phyloP scores from a whole-genome alignment of 2,329 filamentous ascomycete genomes.

The Colletotrichum nymphaeae region DNA sequence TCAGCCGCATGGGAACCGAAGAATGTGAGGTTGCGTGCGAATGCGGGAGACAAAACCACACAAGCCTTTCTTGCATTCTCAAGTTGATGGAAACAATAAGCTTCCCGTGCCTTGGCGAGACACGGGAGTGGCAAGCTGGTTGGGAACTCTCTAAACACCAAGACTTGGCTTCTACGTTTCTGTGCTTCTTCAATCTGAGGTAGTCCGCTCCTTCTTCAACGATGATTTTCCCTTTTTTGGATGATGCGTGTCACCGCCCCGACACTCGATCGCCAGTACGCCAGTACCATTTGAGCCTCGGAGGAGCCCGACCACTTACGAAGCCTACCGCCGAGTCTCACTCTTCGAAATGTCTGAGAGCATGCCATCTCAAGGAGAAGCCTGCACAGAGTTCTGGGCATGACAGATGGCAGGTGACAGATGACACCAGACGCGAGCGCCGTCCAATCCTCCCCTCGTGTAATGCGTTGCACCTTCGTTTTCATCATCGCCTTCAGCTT shows the following conservation, averaged over 20 bases:
- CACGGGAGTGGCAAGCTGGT: neutral
- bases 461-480: slow-evolving; percentile 2
- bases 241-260: neutral
- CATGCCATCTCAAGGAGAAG: neutral
- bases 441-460: slow-evolving; percentile 14
- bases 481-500: slow-evolving; percentile 10
- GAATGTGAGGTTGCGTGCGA: neutral
- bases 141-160: neutral
- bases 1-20: neutral
- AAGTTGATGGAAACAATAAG: neutral
- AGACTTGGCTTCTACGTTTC: neutral
- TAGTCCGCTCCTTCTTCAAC: neutral
- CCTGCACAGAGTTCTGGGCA: slow-evolving; percentile 1
- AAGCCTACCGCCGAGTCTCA: neutral
- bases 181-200: neutral
- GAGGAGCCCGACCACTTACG: neutral
- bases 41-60: neutral
- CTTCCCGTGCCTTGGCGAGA: neutral
- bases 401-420: slow-evolving; percentile 27
- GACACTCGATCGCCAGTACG: neutral
- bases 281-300: neutral
- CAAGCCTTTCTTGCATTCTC: neutral
- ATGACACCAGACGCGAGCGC: slow-evolving; percentile 6
- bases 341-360: neutral
- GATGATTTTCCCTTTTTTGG: neutral